Conservation (phyloP, 192 early-diverging fungal species). For the Paraglomus occultum region DNA sequence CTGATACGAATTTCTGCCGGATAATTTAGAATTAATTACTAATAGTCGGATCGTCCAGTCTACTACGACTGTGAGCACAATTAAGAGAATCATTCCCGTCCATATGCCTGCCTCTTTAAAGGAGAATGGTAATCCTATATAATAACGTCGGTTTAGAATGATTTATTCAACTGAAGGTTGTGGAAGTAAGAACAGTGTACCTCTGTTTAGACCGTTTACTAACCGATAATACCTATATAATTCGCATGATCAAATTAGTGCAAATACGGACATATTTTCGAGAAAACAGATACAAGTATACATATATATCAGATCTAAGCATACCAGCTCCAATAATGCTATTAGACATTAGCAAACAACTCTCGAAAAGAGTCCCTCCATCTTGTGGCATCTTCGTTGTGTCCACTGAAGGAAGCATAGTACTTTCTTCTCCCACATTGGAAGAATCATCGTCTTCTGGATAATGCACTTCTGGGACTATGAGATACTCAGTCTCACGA, state of each 20-base stretch:
- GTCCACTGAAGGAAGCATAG: no score
- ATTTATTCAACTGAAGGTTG: background rate
- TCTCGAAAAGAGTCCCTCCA: constrained; percentile 54
- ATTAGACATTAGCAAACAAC: constrained; percentile 86
- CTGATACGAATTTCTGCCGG: constrained; percentile 79
- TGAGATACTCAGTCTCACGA: no score
- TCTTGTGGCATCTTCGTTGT: constrained; percentile 43
- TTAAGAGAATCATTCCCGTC: constrained; percentile 49
- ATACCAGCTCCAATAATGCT: constrained; percentile 91
- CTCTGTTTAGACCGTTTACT: background rate
- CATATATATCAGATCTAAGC: background rate
- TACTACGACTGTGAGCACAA: constrained; percentile 51
- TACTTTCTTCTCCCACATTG: no score
- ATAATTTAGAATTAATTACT: constrained; percentile 71
- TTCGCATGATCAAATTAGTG: background rate
- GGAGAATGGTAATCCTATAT: constrained; percentile 79
- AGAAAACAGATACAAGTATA: constrained; percentile 4
- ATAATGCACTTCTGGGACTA: no score
- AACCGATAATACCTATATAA: constrained; percentile 33
- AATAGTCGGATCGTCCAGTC: constrained; percentile 81
- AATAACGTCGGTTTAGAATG: background rate
- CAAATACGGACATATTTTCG: background rate
- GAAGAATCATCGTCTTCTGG: no score
- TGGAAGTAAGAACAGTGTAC: background rate
- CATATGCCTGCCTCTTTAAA: constrained; percentile 77